Evolutionary conservation across 306 rosid species (phyloP), one percentile per base, ranked within the genome.

Genomic region (Mimosa bimucronata): DNA sequence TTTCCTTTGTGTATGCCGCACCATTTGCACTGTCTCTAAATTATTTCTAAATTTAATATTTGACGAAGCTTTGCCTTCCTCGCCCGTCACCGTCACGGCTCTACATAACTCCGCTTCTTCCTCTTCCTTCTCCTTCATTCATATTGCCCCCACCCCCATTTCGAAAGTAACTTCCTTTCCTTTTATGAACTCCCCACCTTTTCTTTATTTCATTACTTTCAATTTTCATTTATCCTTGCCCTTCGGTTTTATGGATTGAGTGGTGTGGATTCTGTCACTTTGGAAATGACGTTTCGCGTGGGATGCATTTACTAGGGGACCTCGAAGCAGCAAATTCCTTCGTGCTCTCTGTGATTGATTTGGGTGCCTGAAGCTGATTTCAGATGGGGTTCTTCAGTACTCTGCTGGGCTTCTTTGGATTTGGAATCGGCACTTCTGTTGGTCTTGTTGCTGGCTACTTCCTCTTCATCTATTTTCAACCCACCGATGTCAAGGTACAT

Each of bases 381-480:
- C 84, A 80, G 74, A 94, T 94, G 97, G 97, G 94, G 30, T 92
- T 94, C 83, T 82, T 92, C 66, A 71, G 97, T 78, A 88, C 94
- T 55, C 61, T 94, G 46, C 81, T 91, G 53, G 92, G 97, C 0
- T 46, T 92, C 67, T 92, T 78, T 73, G 98, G 98, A 80, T 94
- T 94, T 65, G 97, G 97, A 85, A 18, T 92, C 66, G 98, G 97
- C 37, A 91, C 91, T 80, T 81, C 89, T 29, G 65, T 91, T 61
- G 98, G 98, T 29, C 88, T 94, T 45, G 85, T 88, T n/a, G 85
- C 58, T 67, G 98, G 98, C 2, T 94, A 94, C 85, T 88, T 85
- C 73, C 88, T 94, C 80, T 94, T 94, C 88, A 90, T 94, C 71
- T 88, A 85, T 48, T 28, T 78, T 74, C 94, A 92, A 76, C 87